Evolutionary conservation across 108 stramenopile species (phyloP), one percentile per base, ranked within the genome.

Genomic region (Discostella pseudostelligera): DNA sequence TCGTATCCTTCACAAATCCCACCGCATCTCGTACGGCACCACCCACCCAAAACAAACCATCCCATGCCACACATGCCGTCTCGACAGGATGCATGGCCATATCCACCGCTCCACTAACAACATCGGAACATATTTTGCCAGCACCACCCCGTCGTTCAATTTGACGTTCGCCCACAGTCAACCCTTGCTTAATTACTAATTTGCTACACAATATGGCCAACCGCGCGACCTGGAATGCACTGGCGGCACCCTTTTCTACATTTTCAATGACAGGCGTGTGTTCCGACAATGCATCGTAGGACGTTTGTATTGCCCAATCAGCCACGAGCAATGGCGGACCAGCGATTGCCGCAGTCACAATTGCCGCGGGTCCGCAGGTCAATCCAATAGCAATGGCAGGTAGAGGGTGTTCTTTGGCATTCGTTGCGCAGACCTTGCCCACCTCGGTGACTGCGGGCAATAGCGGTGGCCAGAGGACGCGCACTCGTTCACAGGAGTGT

Each of bases 391-490:
- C 87, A 13, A 75, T 71, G 12, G 92, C 72, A 8, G 90, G 63
- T 0, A 90, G 20, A 0, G 89, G 92, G 11, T 75, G 63, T 37
- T 86, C 44, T 14, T 60, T 58, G 5, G 87, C 87, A 28, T 67
- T 74, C 16, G 72, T 69, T 57, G 79, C 75, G 25, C 81, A 78
- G 83, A 83, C 82, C 17, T 62, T 44, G 16, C 74, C 61, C 14
- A 79, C 82, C 9, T 64, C 42, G 29, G 65, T 74, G 8, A 90
- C 81, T 1, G 74, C 47, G 22, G 89, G 89, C 1, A 88, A 84
- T 3, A 94, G 58, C 8, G 89, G 86, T 7, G 92, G 92, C 92
- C 92, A 94, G 8, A 90, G 57, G 3, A 87, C 71, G 37, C 89
- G 78, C 35, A 90, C 48, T 40, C 88, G 70, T 62, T 72, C 65